Percentiles rank a stretch among this genome's conserved stretches.
Evolutionary conservation across 495 filamentous ascomycete species (phyloP).

Genomic region (Hypoxylon fragiforme): DNA sequence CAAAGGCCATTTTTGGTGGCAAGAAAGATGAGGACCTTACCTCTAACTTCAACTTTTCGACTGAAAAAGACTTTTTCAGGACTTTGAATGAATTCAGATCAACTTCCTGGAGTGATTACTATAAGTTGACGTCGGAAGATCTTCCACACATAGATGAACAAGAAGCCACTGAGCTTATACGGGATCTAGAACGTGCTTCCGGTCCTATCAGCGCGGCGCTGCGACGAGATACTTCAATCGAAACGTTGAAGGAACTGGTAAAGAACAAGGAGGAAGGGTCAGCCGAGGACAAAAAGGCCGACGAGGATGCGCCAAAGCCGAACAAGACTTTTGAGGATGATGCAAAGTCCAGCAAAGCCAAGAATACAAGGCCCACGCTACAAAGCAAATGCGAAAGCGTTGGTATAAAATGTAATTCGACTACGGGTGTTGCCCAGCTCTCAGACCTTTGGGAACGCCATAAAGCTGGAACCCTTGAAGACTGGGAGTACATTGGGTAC

Average conservation of each 20-base stretch:
- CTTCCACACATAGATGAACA: not conserved
- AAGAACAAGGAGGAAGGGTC: not conserved
- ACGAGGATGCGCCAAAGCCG: not conserved
- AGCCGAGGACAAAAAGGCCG: not conserved
- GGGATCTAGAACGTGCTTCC: not conserved
- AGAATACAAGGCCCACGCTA: not conserved
- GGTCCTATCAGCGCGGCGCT: not conserved
- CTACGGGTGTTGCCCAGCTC: not conserved
- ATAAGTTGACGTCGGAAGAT: not conserved
- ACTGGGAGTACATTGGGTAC: not conserved
- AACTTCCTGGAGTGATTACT: conserved; percentile 16
- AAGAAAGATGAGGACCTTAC: too few relatives aligned
- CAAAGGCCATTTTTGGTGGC: too few relatives aligned
- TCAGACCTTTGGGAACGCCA: not conserved
- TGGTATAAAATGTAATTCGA: not conserved
- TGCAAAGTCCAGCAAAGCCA: not conserved
- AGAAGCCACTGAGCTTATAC: conserved; percentile 6
- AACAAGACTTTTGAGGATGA: not conserved
- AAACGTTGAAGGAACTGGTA: conserved; percentile 4
- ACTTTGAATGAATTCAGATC: not conserved
- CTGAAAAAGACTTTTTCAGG: not conserved
- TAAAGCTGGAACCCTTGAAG: not conserved
- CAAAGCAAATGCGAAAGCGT: not conserved
- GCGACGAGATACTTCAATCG: not conserved
- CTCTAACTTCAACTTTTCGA: too few relatives aligned